Percentiles rank a stretch among this genome's conserved stretches.
These are phyloP conservation scores for Scutellaria barbata DNA, from an alignment of 257 asterid genomes.

Conservation along the genomic window DNA sequence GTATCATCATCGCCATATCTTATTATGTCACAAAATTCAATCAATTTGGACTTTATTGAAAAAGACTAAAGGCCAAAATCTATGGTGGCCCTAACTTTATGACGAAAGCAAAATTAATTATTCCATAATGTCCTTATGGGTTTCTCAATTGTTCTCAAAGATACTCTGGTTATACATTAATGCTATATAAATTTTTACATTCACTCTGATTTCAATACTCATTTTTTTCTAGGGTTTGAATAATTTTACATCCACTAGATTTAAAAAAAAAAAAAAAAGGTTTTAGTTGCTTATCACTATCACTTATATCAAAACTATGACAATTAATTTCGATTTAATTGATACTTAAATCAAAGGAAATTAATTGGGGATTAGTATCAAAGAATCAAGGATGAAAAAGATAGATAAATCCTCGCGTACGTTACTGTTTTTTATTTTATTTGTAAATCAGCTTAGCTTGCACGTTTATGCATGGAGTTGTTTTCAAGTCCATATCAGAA, in stretches of 20 bases:
- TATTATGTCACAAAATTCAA: conserved; percentile 21
- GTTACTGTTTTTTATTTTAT: conserved; percentile 11
- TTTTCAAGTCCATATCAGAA: conserved; percentile 38
- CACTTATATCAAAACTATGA: too few species aligned
- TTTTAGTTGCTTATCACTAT: too few species aligned
- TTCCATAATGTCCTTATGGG: background rate
- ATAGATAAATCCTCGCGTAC: conserved; percentile 37
- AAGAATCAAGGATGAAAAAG: background rate
- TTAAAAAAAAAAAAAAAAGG: too few species aligned
- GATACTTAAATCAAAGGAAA: background rate
- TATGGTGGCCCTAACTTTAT: conserved; percentile 5
- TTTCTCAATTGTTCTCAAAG: too few species aligned
- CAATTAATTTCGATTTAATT: too few species aligned
- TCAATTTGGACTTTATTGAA: conserved; percentile 32
- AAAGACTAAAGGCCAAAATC: conserved; percentile 10
- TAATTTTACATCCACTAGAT: too few species aligned
- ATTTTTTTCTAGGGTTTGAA: too few species aligned
- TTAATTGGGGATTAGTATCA: background rate
- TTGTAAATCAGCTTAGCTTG: conserved; percentile 11
- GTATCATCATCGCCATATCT: conserved; percentile 28
- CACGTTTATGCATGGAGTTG: conserved; percentile 27
- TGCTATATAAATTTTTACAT: too few species aligned
- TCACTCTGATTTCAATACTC: too few species aligned
- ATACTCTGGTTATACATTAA: too few species aligned
- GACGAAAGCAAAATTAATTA: conserved; percentile 9